Conservation (phyloP, 352 stramenopile genomes). For the Phytophthora ohioensis region DNA sequence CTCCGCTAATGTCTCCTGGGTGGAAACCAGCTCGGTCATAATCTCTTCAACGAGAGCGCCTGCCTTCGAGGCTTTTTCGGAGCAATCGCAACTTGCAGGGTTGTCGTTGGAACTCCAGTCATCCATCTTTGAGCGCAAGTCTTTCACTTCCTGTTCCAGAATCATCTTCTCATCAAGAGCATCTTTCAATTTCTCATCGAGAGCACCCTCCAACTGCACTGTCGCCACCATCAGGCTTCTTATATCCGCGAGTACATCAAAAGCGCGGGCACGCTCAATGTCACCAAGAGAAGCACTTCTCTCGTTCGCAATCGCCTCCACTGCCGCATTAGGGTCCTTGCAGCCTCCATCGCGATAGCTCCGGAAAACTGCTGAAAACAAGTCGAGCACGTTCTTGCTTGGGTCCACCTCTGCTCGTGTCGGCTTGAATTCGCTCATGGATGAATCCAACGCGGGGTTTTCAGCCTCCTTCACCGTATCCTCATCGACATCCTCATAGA, state of each 20-base stretch:
- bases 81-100: constrained; percentile 16
- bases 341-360: constrained; percentile 33
- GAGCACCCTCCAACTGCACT: constrained; percentile 25
- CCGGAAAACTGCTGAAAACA: constrained; percentile 47
- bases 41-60: constrained; percentile 24
- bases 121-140: constrained; percentile 37
- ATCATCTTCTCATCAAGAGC: constrained; percentile 50
- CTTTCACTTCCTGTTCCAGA: constrained; percentile 55
- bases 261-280: constrained; percentile 32
- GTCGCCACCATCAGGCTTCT: constrained; percentile 36
- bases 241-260: constrained; percentile 47
- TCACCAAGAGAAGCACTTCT: constrained; percentile 32
- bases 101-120: background rate
- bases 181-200: constrained; percentile 18
- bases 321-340: constrained; percentile 26
- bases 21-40: constrained; percentile 24
- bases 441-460: constrained; percentile 11
- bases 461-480: constrained; percentile 12
- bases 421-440: background rate
- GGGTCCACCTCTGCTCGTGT: background rate
- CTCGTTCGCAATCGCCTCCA: constrained; percentile 34
- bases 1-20: constrained; percentile 25
- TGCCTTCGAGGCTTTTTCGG: constrained; percentile 10
- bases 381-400: constrained; percentile 41
- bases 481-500: constrained; percentile 33